Evolutionary conservation across 306 rosid species (phyloP), one percentile per base, ranked within the genome.

Genomic region (Acacia confusa): DNA sequence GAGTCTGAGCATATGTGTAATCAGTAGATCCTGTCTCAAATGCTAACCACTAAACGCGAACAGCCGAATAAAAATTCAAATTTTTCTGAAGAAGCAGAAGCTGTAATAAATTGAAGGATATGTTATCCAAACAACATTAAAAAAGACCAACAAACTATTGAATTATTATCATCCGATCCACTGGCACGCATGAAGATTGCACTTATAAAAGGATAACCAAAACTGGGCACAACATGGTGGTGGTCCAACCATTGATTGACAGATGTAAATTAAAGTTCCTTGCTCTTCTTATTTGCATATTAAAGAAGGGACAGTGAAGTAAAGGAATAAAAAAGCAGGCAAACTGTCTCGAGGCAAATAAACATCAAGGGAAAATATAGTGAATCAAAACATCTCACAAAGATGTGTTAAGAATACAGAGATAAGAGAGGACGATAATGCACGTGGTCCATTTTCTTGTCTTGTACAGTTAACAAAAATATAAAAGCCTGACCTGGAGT

Each of bases 271-370:
- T 64, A 64, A 74, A 64, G 47, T 44, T 15, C 47, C 67, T 30
- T 24, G 16, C 60, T 78, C 34, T 38, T 75, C 74, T 14, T 43
- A 10, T 53, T 24, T 67, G 53, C 72, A 67, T 27, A 50, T 70
- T 30, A 74, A 27, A 65, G 66, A 79, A 85, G 82, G 16, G 80
- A 85, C 85, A 77, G 47, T 5, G 22, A 63, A 60, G 36, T 67
- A 81, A 81, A 85, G 72, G 58, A 47, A 69, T 36, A 84, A 67
- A 47, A 60, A 28, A 65, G 41, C 25, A 83, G 19, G 52, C 6
- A 24, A 72, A 22, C 40, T 43, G 71, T 72, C 70, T 4, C 6
- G 11, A 45, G 83, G 71, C 76, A 78, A 32, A 41, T 22, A 70
- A 45, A 55, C 53, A 41, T 9, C 28, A 22, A 12, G 36, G 60